Base-by-base conservation (phyloP, 2,329 filamentous ascomycete genomes). In the Geosmithia flava region DNA sequence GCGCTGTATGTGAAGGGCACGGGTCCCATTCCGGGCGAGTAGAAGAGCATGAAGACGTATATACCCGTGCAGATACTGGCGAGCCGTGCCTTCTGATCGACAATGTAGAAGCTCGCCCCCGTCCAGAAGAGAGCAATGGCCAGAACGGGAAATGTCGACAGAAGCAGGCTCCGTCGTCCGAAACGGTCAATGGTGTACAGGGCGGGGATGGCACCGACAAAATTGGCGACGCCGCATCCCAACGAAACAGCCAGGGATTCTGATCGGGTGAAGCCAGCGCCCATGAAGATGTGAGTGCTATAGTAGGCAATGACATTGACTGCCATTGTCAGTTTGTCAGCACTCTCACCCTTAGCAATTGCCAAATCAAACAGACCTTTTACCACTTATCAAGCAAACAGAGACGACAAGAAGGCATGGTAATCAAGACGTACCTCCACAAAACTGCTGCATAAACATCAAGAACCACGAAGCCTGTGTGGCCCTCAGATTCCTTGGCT, bases 91-190 rank as follows among this genome's bases (percentile, higher is more conserved):
- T 49, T 53, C 1, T 33, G 13, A 17, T 20, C 19, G 13, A 15
- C 5, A n/a, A 19, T 29, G 37, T 23, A 41, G 23, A 41, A 46
- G 37, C 42, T 39, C 46, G 49, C 72, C 68, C 1, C 49, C 3
- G 53, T 50, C 19, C 73, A 69, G 50, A 64, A 68, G 55, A 73
- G 48, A 23, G 23, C 44, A 19, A 47, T 10, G 16, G 45, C 71
- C 78, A 83, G 81, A 51, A 80, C 70, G 1, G 80, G 80, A 54
- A 83, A 82, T 1, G 80, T 83, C 52, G 78, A 75, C 1, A 82
- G 61, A 2, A 83, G 66, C 7, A 83, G 64, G 6, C 72, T 66
- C 6, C 80, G 72, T 15, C 80, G 75, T 2, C 80, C 80, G 55
- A 74, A 81, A 0, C 76, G 81, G 55, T 83, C 80, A 48, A 83